Evolutionary conservation across 1,284 basidiomycete species (phyloP).

Genomic region (Sporisorium graminicola): DNA sequence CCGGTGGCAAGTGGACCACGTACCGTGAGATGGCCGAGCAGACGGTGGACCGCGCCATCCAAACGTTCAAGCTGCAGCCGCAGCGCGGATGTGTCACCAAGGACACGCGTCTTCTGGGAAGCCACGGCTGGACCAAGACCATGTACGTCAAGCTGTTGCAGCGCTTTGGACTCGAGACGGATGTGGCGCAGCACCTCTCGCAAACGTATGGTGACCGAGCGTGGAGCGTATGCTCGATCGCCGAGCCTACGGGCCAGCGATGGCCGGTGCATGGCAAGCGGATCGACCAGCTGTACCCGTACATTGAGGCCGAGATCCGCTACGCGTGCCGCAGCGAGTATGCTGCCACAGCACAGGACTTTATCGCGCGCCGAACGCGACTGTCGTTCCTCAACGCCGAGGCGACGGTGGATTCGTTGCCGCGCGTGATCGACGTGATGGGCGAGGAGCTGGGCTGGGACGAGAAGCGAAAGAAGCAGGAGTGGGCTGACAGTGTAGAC

Average conservation of each 20-base stretch:
- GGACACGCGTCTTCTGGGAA: slow-evolving; percentile 86
- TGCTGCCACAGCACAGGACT: slow-evolving; percentile 88
- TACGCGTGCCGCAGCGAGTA: slow-evolving; percentile 93
- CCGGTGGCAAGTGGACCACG: slow-evolving; percentile 99
- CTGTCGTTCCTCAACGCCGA: slow-evolving; percentile 93
- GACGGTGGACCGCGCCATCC: slow-evolving; percentile 88
- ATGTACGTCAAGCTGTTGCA: slow-evolving; percentile 98
- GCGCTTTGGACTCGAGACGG: slow-evolving; percentile 83
- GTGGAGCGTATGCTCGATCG: slow-evolving; percentile 89
- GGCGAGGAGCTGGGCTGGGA: slow-evolving; percentile 85
- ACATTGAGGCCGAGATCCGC: slow-evolving; percentile 92
- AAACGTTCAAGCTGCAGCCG: slow-evolving; percentile 80
- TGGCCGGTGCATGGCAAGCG: slow-evolving; percentile 89
- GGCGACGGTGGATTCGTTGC: slow-evolving; percentile 85
- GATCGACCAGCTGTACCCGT: slow-evolving; percentile 83
- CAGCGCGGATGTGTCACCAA: slow-evolving; percentile 79
- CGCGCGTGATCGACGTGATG: slow-evolving; percentile 92
- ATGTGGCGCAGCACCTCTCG: slow-evolving; percentile 93
- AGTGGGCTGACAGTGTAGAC: slow-evolving; percentile 63
- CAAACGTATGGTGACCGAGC: slow-evolving; percentile 95
- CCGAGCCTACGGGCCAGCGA: slow-evolving; percentile 80
- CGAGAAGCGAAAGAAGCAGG: slow-evolving; percentile 74
- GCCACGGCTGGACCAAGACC: slow-evolving; percentile 91
- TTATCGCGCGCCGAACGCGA: slow-evolving; percentile 89
- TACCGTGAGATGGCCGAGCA: slow-evolving; percentile 95